Conservation (phyloP, 2,329 filamentous ascomycete genomes). For the Lasiodiplodia theobromae region DNA sequence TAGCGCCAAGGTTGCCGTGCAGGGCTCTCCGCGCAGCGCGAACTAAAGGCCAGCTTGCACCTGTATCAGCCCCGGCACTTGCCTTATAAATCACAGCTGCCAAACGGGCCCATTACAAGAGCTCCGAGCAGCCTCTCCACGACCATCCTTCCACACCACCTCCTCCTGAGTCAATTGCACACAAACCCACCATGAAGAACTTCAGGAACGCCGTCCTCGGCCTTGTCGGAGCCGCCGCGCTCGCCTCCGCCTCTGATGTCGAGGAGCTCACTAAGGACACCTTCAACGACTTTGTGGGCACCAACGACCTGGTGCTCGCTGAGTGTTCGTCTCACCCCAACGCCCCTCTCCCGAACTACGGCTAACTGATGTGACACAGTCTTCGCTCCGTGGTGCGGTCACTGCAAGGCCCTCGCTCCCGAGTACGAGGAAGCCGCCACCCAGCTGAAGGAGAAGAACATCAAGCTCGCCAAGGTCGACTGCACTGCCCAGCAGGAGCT, state of each 20-base stretch:
- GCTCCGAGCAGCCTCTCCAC: slow-evolving; percentile 21
- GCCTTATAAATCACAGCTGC: slow-evolving; percentile 27
- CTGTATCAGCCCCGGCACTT: slow-evolving; percentile 21
- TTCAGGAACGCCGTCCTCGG: slow-evolving; percentile 41
- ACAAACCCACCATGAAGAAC: slow-evolving; percentile 33
- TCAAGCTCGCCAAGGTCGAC: slow-evolving; percentile 85
- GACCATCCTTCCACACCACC: slow-evolving; percentile 4
- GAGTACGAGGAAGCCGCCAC: slow-evolving; percentile 90
- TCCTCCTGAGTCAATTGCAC: slow-evolving; percentile 18
- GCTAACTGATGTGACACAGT: slow-evolving; percentile 61
- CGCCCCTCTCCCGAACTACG: slow-evolving; percentile 39
- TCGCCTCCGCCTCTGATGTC: slow-evolving; percentile 78
- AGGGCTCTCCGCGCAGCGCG: slow-evolving; percentile 15
- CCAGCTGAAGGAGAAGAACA: slow-evolving; percentile 85
- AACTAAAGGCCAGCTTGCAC: slow-evolving; percentile 29
- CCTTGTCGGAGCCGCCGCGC: slow-evolving; percentile 62
- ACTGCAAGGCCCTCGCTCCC: slow-evolving; percentile 97
- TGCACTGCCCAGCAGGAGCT: slow-evolving; percentile 94
- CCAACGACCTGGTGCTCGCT: slow-evolving; percentile 87
- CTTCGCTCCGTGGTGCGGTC: slow-evolving; percentile 95
- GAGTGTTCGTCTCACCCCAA: slow-evolving; percentile 72
- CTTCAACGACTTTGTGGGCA: slow-evolving; percentile 85
- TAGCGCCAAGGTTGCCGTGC: slow-evolving; percentile 25
- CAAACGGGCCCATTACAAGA: slow-evolving; percentile 16
- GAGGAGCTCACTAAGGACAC: slow-evolving; percentile 82